These are phyloP conservation scores for Backusella psychrophila DNA, from an alignment of 192 early-diverging fungal genomes.

Conservation along the genomic window DNA sequence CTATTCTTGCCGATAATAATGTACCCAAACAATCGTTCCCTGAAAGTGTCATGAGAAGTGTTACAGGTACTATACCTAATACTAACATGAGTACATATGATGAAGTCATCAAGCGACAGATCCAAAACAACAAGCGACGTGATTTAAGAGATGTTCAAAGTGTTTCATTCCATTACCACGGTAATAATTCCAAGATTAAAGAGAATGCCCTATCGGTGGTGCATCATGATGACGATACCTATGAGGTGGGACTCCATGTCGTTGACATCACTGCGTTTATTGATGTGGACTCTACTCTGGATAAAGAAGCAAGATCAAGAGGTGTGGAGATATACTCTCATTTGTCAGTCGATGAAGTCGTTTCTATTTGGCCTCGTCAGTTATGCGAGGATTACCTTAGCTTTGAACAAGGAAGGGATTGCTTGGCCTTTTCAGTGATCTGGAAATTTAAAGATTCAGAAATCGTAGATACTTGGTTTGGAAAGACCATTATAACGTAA, in stretches of 20 bases:
- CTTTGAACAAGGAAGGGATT: conserved; percentile 84
- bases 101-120: conserved; percentile 37
- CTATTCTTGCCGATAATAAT: conserved; percentile 76
- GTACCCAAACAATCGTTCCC: conserved; percentile 67
- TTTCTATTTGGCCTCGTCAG: conserved; percentile 90
- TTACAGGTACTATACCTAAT: conserved; percentile 45
- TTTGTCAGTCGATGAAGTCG: conserved; percentile 53
- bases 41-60: conserved; percentile 63
- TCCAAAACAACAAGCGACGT: conserved; percentile 79
- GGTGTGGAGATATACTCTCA: conserved; percentile 80
- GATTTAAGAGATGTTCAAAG: conserved; percentile 43
- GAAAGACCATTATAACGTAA: conserved; percentile 81
- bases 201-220: conserved; percentile 76
- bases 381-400: conserved; percentile 92
- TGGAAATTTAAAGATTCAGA: conserved; percentile 88
- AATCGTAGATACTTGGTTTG: conserved; percentile 71
- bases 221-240: conserved; percentile 56
- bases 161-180: conserved; percentile 76
- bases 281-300: conserved; percentile 82
- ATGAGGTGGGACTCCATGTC: conserved; percentile 78
- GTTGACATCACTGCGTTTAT: conserved; percentile 97
- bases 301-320: conserved; percentile 85
- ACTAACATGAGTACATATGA: not conserved
- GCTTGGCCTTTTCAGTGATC: conserved; percentile 90
- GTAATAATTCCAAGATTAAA: conserved; percentile 54